Base-by-base conservation (phyloP, 495 filamentous ascomycete genomes). In the Penicillium taxi region DNA sequence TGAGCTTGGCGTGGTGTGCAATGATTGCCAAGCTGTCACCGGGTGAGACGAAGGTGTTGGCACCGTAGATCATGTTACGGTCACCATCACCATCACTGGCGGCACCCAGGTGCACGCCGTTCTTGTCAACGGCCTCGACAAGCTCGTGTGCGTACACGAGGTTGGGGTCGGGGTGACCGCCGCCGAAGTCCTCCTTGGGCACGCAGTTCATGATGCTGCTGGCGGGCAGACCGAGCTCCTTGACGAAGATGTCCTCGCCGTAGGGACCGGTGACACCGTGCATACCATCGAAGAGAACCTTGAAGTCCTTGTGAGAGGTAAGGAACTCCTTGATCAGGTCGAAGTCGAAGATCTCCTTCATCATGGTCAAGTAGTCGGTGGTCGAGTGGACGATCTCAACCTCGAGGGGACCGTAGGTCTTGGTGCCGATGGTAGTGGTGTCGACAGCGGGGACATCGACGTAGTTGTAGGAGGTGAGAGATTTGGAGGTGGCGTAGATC, bases 61-160 rank as follows among this genome's bases (percentile, higher is more conserved):
- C 90, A 40, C 91, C 91, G 61, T 98, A 98, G 55, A 98, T 96
- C 91, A 98, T 98, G 75, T 98, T 98, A 39, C 91, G 85, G 68
- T 98, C 91, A 49, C 91, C 91, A 51, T 98, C 91, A 45, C 91
- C 91, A 48, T 98, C 91, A 50, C 82, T 89, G 24, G 91, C 91
- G 26, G 91, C 91, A 49, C 91, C 91, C 56, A 98, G 96, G 50
- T 91, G 93, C 47, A 98, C 86, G 22, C 75, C 73, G 48, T 87
- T 78, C 67, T 86, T 84, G 64, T 98, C 83, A 13, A 98, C 91
- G 28, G 78, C 85, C 54, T 91, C 87, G 34, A 98, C 91, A 6
- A 98, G 74, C 24, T 88, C 90, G 64, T 93, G 86, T 1, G 91
- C 91, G 47, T 98, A 98, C n/a, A 91, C 93, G 13, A 98, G 75